Conservation (phyloP, 2,329 filamentous ascomycete genomes). For the Cordyceps cateniannulata region DNA sequence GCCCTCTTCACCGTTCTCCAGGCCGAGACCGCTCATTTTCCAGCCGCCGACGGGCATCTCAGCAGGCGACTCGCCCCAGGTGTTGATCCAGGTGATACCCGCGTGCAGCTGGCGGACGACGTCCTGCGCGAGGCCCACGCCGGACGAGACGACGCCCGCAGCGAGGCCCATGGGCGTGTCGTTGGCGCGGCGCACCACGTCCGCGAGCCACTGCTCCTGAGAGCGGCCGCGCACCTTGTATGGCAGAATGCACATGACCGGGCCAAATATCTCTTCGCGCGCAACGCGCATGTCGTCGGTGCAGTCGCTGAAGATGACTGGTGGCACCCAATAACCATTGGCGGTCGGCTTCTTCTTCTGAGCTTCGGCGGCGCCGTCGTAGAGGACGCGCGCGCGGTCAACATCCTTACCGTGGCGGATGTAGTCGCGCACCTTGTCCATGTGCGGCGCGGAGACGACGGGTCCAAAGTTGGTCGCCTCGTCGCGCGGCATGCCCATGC, state of each 20-base stretch:
- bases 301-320: slow-evolving; percentile 82
- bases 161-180: slow-evolving; percentile 71
- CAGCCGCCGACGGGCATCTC: slow-evolving; percentile 91
- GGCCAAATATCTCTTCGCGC: slow-evolving; percentile 81
- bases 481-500: slow-evolving; percentile 68
- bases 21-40: slow-evolving; percentile 83
- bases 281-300: slow-evolving; percentile 75
- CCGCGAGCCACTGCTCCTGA: slow-evolving; percentile 45
- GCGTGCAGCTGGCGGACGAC: slow-evolving; percentile 67
- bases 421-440: slow-evolving; percentile 71
- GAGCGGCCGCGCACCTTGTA: slow-evolving; percentile 48
- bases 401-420: slow-evolving; percentile 66
- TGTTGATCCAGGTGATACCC: slow-evolving; percentile 88
- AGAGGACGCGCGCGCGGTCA: slow-evolving; percentile 69
- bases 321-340: slow-evolving; percentile 75
- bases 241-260: slow-evolving; percentile 73
- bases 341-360: slow-evolving; percentile 43
- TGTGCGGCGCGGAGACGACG: slow-evolving; percentile 66
- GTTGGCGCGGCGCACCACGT: slow-evolving; percentile 68
- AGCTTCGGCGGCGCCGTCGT: slow-evolving; percentile 58
- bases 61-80: slow-evolving; percentile 85
- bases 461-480: slow-evolving; percentile 75
- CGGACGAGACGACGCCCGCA: slow-evolving; percentile 73
- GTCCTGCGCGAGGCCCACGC: slow-evolving; percentile 67
- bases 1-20: slow-evolving; percentile 77